A percentile compares a stretch with the other conserved stretches of the same genome.
These are phyloP conservation scores for Omphalotus olearius DNA, from an alignment of 1,284 basidiomycete species.

Conservation along the genomic window DNA sequence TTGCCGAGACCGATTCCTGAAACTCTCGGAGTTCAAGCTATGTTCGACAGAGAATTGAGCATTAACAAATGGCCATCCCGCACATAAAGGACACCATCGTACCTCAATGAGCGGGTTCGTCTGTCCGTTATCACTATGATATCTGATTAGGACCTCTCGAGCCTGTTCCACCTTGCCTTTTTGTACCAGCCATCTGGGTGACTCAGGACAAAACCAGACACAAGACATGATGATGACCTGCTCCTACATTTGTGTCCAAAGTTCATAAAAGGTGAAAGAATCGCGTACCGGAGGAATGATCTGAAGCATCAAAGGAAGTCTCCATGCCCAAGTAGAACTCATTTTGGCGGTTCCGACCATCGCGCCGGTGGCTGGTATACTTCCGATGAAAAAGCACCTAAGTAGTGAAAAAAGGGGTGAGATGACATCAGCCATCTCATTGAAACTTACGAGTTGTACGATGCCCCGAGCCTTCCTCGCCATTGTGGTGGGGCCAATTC, in stretches of 20 bases:
- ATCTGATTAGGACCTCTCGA: slow-evolving; percentile 21
- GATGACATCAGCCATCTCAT: neutral
- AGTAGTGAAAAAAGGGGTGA: neutral
- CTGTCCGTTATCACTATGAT: slow-evolving; percentile 24
- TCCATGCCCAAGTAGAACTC: slow-evolving; percentile 25
- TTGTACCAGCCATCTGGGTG: slow-evolving; percentile 21
- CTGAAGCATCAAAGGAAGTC: slow-evolving; percentile 24
- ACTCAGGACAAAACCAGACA: slow-evolving; percentile 24
- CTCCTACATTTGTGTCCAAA: neutral
- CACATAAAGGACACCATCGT: neutral
- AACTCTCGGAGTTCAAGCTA: slow-evolving; percentile 25
- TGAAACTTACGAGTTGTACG: slow-evolving; percentile 23
- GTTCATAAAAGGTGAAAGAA: neutral
- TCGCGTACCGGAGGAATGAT: slow-evolving; percentile 19
- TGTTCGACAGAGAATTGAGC: neutral
- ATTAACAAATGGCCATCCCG: neutral
- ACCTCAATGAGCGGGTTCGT: slow-evolving; percentile 24
- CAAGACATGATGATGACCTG: slow-evolving; percentile 22
- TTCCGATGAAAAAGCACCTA: slow-evolving; percentile 26
- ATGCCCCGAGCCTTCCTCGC: slow-evolving; percentile 24
- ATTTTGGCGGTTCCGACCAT: slow-evolving; percentile 24
- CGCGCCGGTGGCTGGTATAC: slow-evolving; percentile 25
- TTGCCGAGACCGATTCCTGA: slow-evolving; percentile 19
- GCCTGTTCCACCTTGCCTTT: slow-evolving; percentile 22
- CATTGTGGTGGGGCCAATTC: slow-evolving; percentile 26